Percentiles rank a stretch among this genome's conserved stretches.
phyloP scores from a whole-genome alignment of 2,329 filamentous ascomycete genomes.

The Colletotrichum liaoningense region DNA sequence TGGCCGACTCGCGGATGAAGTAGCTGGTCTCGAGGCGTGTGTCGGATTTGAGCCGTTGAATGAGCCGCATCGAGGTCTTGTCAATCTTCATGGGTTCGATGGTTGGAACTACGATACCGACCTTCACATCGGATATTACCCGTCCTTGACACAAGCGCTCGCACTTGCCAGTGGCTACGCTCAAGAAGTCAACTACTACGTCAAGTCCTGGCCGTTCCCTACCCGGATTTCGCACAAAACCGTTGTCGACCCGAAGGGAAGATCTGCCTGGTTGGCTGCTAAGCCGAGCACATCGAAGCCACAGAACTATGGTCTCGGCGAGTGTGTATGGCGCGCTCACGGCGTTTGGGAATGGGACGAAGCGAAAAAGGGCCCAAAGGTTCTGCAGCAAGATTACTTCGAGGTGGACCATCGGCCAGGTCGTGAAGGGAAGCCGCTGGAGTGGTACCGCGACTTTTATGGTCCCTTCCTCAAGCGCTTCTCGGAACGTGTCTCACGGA shows the following conservation, averaged over 20 bases:
- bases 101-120: constrained; percentile 56
- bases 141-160: constrained; percentile 50
- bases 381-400: constrained; percentile 49
- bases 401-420: constrained; percentile 51
- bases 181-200: constrained; percentile 51
- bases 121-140: constrained; percentile 53
- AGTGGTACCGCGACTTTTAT: constrained; percentile 57
- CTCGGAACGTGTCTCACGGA: constrained; percentile 46
- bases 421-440: constrained; percentile 46
- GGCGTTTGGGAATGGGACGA: constrained; percentile 51
- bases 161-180: constrained; percentile 52
- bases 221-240: constrained; percentile 50
- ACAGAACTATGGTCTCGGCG: constrained; percentile 43
- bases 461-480: constrained; percentile 52
- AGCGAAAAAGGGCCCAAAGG: constrained; percentile 41
- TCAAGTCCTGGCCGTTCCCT: constrained; percentile 55
- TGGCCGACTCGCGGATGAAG: constrained; percentile 47
- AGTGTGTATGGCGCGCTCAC: constrained; percentile 53
- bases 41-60: constrained; percentile 56
- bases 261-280: constrained; percentile 48
- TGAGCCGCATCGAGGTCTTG: constrained; percentile 54
- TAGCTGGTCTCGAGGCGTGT: constrained; percentile 47
- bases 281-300: constrained; percentile 23
- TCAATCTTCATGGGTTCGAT: constrained; percentile 52
- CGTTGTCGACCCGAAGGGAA: constrained; percentile 48